Evolutionary conservation across 495 filamentous ascomycete species (phyloP).

Genomic region (Saxispiralis lemnorum): DNA sequence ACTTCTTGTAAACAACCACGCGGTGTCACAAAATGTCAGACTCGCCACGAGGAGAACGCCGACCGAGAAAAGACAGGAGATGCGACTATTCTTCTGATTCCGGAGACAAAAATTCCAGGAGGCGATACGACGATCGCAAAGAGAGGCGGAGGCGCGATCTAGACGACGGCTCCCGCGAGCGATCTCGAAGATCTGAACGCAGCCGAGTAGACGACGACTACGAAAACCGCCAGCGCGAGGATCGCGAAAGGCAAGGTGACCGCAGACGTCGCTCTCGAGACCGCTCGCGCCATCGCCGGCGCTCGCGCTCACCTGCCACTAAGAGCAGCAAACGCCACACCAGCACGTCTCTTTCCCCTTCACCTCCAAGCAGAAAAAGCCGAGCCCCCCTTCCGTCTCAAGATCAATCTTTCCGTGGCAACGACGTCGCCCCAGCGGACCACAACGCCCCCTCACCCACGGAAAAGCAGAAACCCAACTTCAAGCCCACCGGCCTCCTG

Average conservation of each 20-base stretch:
- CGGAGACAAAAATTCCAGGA: too few species aligned
- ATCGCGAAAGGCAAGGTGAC: background rate
- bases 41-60: too few species aligned
- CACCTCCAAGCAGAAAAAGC: slow-evolving; percentile 9
- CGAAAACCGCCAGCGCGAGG: too few species aligned
- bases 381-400: slow-evolving; percentile 23
- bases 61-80: too few species aligned
- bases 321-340: slow-evolving; percentile 7
- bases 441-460: slow-evolving; percentile 16
- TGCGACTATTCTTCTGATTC: too few species aligned
- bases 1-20: too few species aligned
- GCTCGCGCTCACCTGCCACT: slow-evolving; percentile 10
- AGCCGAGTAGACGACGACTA: too few species aligned
- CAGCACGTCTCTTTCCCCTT: slow-evolving; percentile 8
- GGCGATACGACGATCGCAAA: too few species aligned
- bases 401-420: slow-evolving; percentile 20
- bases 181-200: too few species aligned
- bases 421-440: slow-evolving; percentile 1
- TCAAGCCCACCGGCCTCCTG: slow-evolving; percentile 57
- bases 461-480: slow-evolving; percentile 81
- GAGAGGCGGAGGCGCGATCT: too few species aligned
- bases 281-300: slow-evolving; percentile 1
- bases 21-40: too few species aligned
- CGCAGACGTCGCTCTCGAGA: slow-evolving; percentile 2
- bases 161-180: too few species aligned